phyloP scores from a whole-genome alignment of 495 filamentous ascomycete genomes.

The Glonium stellatum region DNA sequence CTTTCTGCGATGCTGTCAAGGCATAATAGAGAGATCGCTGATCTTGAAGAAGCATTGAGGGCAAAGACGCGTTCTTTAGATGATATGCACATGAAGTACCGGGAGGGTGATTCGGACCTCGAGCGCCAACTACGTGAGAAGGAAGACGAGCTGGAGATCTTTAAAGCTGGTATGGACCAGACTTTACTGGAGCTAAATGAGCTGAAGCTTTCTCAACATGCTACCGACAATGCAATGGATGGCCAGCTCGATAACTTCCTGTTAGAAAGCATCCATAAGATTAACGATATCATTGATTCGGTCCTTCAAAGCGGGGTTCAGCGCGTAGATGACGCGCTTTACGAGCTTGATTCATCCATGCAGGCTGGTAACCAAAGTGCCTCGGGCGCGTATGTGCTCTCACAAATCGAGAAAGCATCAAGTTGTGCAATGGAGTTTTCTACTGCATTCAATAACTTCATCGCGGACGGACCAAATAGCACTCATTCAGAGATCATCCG shows the following conservation, averaged over 20 bases:
- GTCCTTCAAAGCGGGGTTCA: constrained; percentile 90
- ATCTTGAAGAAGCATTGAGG: constrained; percentile 86
- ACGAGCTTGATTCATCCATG: constrained; percentile 95
- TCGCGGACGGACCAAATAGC: constrained; percentile 92
- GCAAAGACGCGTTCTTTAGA: constrained; percentile 83
- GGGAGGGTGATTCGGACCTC: constrained; percentile 76
- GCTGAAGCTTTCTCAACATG: constrained; percentile 57
- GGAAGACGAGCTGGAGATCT: constrained; percentile 94
- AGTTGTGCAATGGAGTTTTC: constrained; percentile 92
- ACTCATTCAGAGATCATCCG: constrained; percentile 88
- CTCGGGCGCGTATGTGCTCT: constrained; percentile 89
- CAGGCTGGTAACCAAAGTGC: constrained; percentile 98
- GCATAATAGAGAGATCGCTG: constrained; percentile 94
- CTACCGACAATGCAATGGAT: constrained; percentile 75
- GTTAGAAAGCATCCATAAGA: constrained; percentile 76
- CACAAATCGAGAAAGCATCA: constrained; percentile 95
- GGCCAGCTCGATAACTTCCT: constrained; percentile 85
- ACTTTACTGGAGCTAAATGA: constrained; percentile 86
- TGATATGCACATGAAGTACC: constrained; percentile 67
- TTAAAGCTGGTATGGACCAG: constrained; percentile 95
- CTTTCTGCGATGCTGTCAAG: constrained; percentile 88
- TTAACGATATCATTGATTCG: constrained; percentile 96
- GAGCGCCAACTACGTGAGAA: constrained; percentile 79
- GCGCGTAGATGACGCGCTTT: constrained; percentile 91
- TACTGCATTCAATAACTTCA: constrained; percentile 94